Evolutionary conservation across 257 asterid genomes (phyloP).

Genomic region (Nicotiana noctiflora): DNA sequence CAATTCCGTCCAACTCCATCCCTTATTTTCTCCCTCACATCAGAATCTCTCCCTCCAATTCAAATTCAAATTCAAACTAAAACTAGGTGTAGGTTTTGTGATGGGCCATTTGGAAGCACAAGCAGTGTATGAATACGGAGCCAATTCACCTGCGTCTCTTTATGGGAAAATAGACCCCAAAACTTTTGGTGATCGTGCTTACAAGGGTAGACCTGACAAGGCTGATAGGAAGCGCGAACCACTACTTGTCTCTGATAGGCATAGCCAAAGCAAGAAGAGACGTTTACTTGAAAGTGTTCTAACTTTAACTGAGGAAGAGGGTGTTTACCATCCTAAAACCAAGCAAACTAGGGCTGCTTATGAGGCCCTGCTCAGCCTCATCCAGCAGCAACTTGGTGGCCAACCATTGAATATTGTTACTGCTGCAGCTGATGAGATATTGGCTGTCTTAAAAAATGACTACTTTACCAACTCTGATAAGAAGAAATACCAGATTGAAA

Average conservation of each 20-base stretch:
- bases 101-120: no score
- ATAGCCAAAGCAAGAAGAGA: conserved; percentile 21
- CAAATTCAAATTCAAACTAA: no score
- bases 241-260: no score
- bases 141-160: no score
- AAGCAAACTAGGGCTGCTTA: conserved; percentile 39
- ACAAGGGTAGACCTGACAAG: conserved; percentile 23
- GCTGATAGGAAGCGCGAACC: conserved; percentile 16
- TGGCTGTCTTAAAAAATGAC: conserved; percentile 32
- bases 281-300: conserved; percentile 26
- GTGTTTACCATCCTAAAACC: conserved; percentile 35
- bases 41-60: no score
- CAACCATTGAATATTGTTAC: conserved; percentile 36
- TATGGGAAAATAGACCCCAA: no score
- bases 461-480: conserved; percentile 23
- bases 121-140: no score
- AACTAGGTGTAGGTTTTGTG: no score
- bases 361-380: conserved; percentile 31
- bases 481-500: conserved; percentile 30
- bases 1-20: no score
- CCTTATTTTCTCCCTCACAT: no score
- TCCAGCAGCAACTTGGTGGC: conserved; percentile 36
- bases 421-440: conserved; percentile 39
- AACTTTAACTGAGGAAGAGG: conserved; percentile 25
- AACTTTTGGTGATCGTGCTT: no score